phyloP scores from a whole-genome alignment of 441 rosid species.

The Aleurites moluccanus region DNA sequence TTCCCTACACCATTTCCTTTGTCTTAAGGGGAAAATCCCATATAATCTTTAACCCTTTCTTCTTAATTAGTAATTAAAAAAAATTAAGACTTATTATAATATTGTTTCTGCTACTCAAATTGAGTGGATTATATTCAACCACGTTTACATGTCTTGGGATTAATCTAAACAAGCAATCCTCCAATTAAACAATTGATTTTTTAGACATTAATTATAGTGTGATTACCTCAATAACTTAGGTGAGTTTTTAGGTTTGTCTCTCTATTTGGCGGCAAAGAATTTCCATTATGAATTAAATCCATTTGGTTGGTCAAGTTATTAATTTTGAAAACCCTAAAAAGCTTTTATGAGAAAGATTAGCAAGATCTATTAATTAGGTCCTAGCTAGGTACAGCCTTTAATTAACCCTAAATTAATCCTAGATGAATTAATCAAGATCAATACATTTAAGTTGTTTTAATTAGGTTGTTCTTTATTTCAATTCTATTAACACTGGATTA shows the following conservation, averaged over 20 bases:
- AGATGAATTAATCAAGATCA: too few relatives aligned
- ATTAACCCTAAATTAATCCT: not conserved
- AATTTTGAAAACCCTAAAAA: not conserved
- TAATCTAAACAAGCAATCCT: slow-evolving; percentile 4
- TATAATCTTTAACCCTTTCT: slow-evolving; percentile 13
- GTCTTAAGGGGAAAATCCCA: not conserved
- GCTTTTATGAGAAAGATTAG: not conserved
- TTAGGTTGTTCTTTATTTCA: too few relatives aligned
- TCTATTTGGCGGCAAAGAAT: too few relatives aligned
- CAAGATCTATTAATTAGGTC: not conserved
- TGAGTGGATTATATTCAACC: slow-evolving; percentile 31
- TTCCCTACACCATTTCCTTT: slow-evolving; percentile 3
- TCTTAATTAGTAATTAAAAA: not conserved
- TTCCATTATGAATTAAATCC: not conserved
- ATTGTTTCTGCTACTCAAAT: slow-evolving; percentile 6
- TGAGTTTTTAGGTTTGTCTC: slow-evolving; percentile 18
- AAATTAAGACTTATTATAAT: slow-evolving; percentile 3
- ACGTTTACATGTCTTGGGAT: slow-evolving; percentile 29
- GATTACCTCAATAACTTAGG: slow-evolving; percentile 26
- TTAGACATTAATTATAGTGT: slow-evolving; percentile 20
- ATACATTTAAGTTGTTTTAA: too few relatives aligned
- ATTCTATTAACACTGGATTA: too few relatives aligned
- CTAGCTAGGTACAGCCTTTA: not conserved
- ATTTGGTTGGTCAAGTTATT: not conserved
- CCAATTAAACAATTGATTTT: not conserved